A percentile compares a stretch with the other conserved stretches of the same genome.
These are phyloP conservation scores for Nemania sp. DNA, from an alignment of 2,329 filamentous ascomycete species.

Conservation along the genomic window DNA sequence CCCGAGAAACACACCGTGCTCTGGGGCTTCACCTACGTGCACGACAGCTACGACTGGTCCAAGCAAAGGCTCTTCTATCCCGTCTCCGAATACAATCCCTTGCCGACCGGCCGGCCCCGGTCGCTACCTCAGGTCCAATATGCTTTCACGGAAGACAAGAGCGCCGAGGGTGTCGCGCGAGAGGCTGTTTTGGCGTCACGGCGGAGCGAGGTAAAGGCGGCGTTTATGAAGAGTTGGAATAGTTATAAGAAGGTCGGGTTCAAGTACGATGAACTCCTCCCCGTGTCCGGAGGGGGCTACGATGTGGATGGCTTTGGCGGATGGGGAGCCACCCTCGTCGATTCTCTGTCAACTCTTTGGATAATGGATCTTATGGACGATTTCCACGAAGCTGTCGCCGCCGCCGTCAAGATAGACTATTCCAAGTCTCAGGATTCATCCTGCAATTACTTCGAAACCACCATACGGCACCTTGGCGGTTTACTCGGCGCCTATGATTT, in stretches of 20 bases:
- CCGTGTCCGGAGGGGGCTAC: conserved; percentile 47
- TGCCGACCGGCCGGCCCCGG: conserved; percentile 46
- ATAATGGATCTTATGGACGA: conserved; percentile 71
- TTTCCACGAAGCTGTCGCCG: conserved; percentile 65
- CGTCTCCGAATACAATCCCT: conserved; percentile 44
- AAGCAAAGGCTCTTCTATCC: conserved; percentile 44
- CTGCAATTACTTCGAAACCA: conserved; percentile 61
- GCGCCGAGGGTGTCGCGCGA: conserved; percentile 43
- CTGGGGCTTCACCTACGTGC: conserved; percentile 48
- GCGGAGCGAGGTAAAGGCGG: conserved; percentile 55
- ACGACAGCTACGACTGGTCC: conserved; percentile 50
- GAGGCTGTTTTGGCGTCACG: conserved; percentile 47
- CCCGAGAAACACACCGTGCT: conserved; percentile 44
- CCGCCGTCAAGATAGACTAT: conserved; percentile 64
- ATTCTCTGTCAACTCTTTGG: conserved; percentile 70
- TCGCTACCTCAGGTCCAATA: conserved; percentile 48
- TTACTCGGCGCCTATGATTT: conserved; percentile 61
- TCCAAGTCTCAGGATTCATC: conserved; percentile 54
- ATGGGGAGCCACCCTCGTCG: conserved; percentile 69
- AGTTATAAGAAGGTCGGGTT: conserved; percentile 59
- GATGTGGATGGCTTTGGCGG: conserved; percentile 48
- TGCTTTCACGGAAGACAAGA: conserved; percentile 45
- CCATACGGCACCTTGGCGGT: conserved; percentile 61
- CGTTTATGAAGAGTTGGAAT: conserved; percentile 60
- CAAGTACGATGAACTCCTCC: conserved; percentile 48